Evolutionary conservation across 768 basidiomycete genomes (phyloP).

Genomic region (Baorangia bicolor): DNA sequence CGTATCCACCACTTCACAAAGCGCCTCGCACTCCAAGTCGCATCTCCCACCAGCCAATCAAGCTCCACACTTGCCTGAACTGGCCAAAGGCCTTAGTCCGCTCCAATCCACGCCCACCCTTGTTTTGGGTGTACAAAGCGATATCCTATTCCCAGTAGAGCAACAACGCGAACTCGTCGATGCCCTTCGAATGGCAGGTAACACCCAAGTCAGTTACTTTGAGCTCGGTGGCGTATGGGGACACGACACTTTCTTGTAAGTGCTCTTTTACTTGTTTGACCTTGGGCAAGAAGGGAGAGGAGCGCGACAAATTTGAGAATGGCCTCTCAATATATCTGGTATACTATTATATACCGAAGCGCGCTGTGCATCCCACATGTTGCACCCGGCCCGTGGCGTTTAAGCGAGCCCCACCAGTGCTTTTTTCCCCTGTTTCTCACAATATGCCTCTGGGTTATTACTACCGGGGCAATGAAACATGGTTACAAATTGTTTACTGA

Average conservation of each 20-base stretch:
- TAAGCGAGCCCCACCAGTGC: not conserved
- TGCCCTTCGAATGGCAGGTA: constrained; percentile 88
- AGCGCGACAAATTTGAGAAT: not conserved
- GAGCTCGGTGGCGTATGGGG: constrained; percentile 99
- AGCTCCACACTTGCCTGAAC: constrained; percentile 69
- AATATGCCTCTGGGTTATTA: not conserved
- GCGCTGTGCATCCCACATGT: not conserved
- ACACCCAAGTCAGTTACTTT: constrained; percentile 88
- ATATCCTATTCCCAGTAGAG: constrained; percentile 95
- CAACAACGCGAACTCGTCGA: constrained; percentile 95
- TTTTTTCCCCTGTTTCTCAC: not conserved
- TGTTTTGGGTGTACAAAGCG: constrained; percentile 92
- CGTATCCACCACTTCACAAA: constrained; percentile 15
- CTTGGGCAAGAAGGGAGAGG: not conserved
- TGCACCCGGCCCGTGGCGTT: not conserved
- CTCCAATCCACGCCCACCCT: constrained; percentile 77
- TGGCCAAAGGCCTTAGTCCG: constrained; percentile 76
- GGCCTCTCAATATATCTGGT: not conserved
- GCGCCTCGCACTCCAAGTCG: constrained; percentile 59
- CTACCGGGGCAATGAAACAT: not conserved
- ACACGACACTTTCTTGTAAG: constrained; percentile 94
- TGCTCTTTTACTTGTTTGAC: constrained; percentile 15
- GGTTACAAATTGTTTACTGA: constrained; percentile 6
- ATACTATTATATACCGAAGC: constrained; percentile 11
- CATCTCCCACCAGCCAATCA: constrained; percentile 73